These are phyloP conservation scores for Aristolochia contorta DNA, from an alignment of 164 flowering plant species.

Conservation along the genomic window DNA sequence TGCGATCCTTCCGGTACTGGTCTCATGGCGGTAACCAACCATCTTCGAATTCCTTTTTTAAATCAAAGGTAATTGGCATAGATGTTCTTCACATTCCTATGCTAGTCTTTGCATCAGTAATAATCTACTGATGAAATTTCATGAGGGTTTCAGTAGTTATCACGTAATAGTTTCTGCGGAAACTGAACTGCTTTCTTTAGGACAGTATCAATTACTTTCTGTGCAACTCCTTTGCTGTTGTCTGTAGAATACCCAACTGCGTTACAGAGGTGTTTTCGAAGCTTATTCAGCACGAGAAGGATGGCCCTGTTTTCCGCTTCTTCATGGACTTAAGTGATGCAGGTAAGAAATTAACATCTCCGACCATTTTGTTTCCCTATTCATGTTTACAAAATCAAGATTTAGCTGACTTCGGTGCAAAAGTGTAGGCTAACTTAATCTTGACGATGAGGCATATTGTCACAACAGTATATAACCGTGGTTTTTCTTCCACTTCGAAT, in stretches of 20 bases:
- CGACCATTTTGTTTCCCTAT: no score
- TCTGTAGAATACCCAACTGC: slow-evolving; percentile 72
- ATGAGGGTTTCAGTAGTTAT: no score
- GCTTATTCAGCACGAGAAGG: slow-evolving; percentile 52
- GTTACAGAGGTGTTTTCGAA: slow-evolving; percentile 60
- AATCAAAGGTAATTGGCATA: slow-evolving; percentile 12
- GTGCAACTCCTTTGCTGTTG: slow-evolving; percentile 1
- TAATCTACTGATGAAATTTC: no score
- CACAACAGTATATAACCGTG: no score
- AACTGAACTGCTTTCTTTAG: not conserved
- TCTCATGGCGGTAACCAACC: slow-evolving; percentile 82
- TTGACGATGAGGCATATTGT: no score
- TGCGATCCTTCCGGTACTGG: slow-evolving; percentile 92
- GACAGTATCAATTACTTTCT: not conserved
- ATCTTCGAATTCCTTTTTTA: slow-evolving; percentile 64
- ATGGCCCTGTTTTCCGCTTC: slow-evolving; percentile 78
- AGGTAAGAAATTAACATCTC: slow-evolving; percentile 28
- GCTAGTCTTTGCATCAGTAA: no score
- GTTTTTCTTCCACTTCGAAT: no score
- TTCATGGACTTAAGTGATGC: slow-evolving; percentile 97
- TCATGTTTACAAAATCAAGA: no score
- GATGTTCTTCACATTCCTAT: no score
- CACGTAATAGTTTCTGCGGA: not conserved
- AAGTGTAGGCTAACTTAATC: no score
- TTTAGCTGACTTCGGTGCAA: no score